Evolutionary conservation across 2,329 filamentous ascomycete genomes (phyloP), one percentile per base, ranked within the genome.

Genomic region (Scorias spongiosa): DNA sequence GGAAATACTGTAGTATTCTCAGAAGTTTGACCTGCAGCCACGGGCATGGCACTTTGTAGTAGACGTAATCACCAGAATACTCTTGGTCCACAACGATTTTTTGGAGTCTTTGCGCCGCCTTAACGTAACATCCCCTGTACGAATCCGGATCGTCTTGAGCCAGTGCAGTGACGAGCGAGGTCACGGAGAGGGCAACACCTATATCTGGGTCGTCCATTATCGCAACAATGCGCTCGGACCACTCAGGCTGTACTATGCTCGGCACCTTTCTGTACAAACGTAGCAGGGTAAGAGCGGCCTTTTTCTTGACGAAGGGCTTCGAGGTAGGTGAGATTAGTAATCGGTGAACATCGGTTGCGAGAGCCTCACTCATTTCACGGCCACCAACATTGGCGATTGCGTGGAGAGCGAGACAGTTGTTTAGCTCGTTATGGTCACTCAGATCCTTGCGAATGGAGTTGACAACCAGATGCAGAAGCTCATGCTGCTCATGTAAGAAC

Each of bases 1-100:
- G 84, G 63, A 94, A 98, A 63, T 96, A 98, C 64, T 98, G 91
- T 50, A 98, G 71, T 48, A 98, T 66, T 49, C 88, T 79, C 51
- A 98, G 66, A 14, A 98, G 73, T 67, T 98, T 98, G 57, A 96
- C 84, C 65, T 96, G 88, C 46, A 98, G 80, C 91, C 91, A 98
- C 2, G 91, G 91, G 59, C 91, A 98, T 1, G 91, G 91, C n/a
- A 98, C 91, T 58, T 95, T 95, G 71, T 98, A 98, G 68, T 98
- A 98, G 20, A 95, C 76, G 60, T 98, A 98, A 60, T 96, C 91
- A 44, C 78, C 75, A 0, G 85, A 77, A 57, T 85, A 91, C 54
- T 98, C 89, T 50, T 82, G 81, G 53, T 96, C 89, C 20, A 96
- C 80, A 12, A 95, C 73, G 52, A 96, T 84, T 51, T 84, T 81